phyloP scores from a whole-genome alignment of 768 basidiomycete species.

The Tylopilus vinaceipallidus region DNA sequence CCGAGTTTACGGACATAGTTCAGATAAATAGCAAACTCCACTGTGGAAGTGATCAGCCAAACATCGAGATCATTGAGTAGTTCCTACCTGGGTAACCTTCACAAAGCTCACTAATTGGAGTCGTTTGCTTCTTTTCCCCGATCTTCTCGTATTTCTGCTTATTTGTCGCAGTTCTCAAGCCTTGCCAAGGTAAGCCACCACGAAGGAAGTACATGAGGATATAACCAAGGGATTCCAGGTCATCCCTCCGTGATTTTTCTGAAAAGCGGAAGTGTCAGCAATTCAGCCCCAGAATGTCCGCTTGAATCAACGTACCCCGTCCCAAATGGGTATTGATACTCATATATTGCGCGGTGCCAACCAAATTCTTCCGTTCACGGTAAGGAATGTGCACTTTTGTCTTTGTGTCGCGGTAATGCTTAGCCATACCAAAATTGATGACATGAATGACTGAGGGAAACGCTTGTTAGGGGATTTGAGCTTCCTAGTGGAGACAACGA shows the following conservation, averaged over 20 bases:
- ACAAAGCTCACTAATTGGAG: conserved; percentile 94
- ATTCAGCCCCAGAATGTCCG: conserved; percentile 1
- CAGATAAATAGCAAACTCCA: conserved; percentile 97
- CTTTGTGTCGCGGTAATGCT: conserved; percentile 98
- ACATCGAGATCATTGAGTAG: not conserved
- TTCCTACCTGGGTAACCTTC: conserved; percentile 88
- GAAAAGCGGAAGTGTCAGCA: conserved; percentile 6
- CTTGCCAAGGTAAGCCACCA: conserved; percentile 98
- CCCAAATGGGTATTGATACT: conserved; percentile 99
- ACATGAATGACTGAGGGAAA: conserved; percentile 71
- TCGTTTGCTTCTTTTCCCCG: conserved; percentile 99
- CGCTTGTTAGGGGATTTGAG: not conserved
- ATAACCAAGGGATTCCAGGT: conserved; percentile 97
- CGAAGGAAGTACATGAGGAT: conserved; percentile 99
- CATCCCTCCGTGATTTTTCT: conserved; percentile 94
- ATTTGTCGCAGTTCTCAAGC: conserved; percentile 98
- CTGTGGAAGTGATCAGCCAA: conserved; percentile 41
- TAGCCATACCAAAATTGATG: conserved; percentile 99
- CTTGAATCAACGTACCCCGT: conserved; percentile 56
- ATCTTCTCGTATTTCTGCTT: conserved; percentile 99
- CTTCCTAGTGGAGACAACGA: not conserved
- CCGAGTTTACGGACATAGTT: conserved; percentile 99
- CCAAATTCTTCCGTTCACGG: conserved; percentile 94
- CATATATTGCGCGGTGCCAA: conserved; percentile 99
- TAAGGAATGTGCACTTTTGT: conserved; percentile 99